phyloP scores from a whole-genome alignment of 1,139 yeast species.

The Scheffersomyces quercinus region DNA sequence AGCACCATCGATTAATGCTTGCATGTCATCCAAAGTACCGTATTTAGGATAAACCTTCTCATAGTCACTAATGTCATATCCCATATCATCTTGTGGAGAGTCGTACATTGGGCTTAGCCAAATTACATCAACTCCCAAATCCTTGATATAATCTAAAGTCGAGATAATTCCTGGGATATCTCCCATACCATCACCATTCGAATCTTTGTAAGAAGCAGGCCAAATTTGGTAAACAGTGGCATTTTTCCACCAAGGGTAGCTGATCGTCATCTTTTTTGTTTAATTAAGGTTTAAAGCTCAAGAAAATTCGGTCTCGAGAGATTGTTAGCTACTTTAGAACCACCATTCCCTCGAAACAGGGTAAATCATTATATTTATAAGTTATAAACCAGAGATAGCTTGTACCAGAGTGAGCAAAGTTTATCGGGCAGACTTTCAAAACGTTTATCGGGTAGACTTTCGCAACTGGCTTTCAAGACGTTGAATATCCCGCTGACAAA shows the following conservation, averaged over 20 bases:
- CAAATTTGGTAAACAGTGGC: slow-evolving; percentile 57
- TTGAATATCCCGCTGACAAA: too few species aligned
- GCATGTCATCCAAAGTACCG: slow-evolving; percentile 56
- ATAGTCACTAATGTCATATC: slow-evolving; percentile 60
- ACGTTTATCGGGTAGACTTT: too few species aligned
- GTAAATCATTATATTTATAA: too few species aligned
- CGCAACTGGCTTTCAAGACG: too few species aligned
- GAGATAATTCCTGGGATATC: slow-evolving; percentile 56
- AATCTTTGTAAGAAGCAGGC: slow-evolving; percentile 60
- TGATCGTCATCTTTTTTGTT: slow-evolving; percentile 10
- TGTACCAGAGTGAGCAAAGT: too few species aligned
- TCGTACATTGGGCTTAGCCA: slow-evolving; percentile 63
- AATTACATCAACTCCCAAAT: slow-evolving; percentile 52
- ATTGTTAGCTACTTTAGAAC: too few species aligned
- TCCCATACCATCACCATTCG: slow-evolving; percentile 60
- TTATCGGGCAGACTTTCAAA: too few species aligned
- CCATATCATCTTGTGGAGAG: slow-evolving; percentile 65
- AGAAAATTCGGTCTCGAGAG: too few species aligned
- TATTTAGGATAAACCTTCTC: slow-evolving; percentile 50
- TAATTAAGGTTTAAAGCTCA: too few species aligned
- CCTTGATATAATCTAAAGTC: slow-evolving; percentile 52
- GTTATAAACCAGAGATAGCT: too few species aligned
- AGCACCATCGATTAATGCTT: slow-evolving; percentile 44
- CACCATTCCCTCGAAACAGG: too few species aligned
- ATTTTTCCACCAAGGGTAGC: slow-evolving; percentile 55